Conservation (phyloP, 1,139 yeast genomes). For the Candida neerlandica region DNA sequence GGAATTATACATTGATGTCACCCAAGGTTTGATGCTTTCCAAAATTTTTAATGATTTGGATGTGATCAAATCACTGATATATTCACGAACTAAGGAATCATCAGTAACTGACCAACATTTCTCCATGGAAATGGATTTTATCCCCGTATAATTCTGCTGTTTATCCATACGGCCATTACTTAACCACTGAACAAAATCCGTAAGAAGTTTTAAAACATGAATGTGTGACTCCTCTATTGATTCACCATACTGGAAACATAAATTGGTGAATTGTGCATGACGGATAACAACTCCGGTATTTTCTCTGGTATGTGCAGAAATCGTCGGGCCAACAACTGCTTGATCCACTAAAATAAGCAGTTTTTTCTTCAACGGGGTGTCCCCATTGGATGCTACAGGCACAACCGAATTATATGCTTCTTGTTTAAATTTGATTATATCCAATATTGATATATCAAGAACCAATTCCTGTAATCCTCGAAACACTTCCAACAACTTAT, state of each 20-base stretch:
- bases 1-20: slow-evolving; percentile 25
- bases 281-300: slow-evolving; percentile 18
- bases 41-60: not conserved
- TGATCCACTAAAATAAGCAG: slow-evolving; percentile 21
- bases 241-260: slow-evolving; percentile 33
- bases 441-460: slow-evolving; percentile 18
- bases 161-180: slow-evolving; percentile 6
- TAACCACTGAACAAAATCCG: slow-evolving; percentile 21
- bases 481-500: slow-evolving; percentile 11
- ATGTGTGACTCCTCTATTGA: slow-evolving; percentile 31
- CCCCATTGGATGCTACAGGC: not conserved
- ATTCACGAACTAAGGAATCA: slow-evolving; percentile 27
- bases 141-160: slow-evolving; percentile 7
- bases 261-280: slow-evolving; percentile 15
- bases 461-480: slow-evolving; percentile 13
- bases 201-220: slow-evolving; percentile 26
- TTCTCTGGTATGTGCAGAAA: slow-evolving; percentile 15
- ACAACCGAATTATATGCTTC: not conserved
- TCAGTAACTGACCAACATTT: slow-evolving; percentile 39
- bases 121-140: slow-evolving; percentile 21
- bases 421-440: slow-evolving; percentile 13
- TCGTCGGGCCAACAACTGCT: slow-evolving; percentile 20
- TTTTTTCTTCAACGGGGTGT: not conserved
- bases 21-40: slow-evolving; percentile 17
- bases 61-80: slow-evolving; percentile 14